Evolutionary conservation across 139 green algal species (phyloP).

Genomic region (Raphidocelis subcapitata): DNA sequence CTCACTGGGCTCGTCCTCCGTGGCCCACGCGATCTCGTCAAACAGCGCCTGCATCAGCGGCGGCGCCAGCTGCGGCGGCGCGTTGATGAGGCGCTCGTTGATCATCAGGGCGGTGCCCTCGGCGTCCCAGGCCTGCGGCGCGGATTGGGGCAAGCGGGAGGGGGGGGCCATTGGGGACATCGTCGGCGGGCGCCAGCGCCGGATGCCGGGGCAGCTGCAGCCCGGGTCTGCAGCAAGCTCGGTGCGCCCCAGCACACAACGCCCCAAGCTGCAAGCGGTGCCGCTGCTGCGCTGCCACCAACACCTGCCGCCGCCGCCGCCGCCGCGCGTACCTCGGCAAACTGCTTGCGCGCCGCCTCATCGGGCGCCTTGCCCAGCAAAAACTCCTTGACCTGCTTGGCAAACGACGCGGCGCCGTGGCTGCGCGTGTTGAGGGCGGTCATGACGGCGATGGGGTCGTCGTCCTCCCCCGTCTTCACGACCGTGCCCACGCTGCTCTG

Average conservation of each 20-base stretch:
- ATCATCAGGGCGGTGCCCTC: conserved; percentile 70
- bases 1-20: conserved; percentile 31
- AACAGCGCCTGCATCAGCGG: conserved; percentile 84
- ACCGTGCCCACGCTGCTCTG: conserved; percentile 78
- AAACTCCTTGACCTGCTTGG: conserved; percentile 62
- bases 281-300: too few relatives aligned
- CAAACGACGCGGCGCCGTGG: conserved; percentile 41
- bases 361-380: conserved; percentile 42
- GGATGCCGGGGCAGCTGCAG: too few relatives aligned
- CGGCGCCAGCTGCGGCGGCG: conserved; percentile 74
- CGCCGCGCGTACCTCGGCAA: conserved; percentile 24
- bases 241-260: too few relatives aligned
- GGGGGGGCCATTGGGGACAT: too few relatives aligned
- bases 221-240: too few relatives aligned
- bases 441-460: conserved; percentile 79
- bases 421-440: conserved; percentile 62
- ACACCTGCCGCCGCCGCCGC: not conserved
- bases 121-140: conserved; percentile 46
- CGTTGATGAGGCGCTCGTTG: conserved; percentile 90
- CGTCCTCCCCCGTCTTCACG: conserved; percentile 81
- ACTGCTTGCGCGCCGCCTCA: conserved; percentile 7
- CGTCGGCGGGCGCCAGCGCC: too few relatives aligned
- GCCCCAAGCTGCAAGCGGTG: too few relatives aligned
- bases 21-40: conserved; percentile 68
- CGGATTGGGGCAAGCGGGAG: too few relatives aligned